Evolutionary conservation across 2,329 filamentous ascomycete species (phyloP).

Genomic region (Triangularia verruculosa): DNA sequence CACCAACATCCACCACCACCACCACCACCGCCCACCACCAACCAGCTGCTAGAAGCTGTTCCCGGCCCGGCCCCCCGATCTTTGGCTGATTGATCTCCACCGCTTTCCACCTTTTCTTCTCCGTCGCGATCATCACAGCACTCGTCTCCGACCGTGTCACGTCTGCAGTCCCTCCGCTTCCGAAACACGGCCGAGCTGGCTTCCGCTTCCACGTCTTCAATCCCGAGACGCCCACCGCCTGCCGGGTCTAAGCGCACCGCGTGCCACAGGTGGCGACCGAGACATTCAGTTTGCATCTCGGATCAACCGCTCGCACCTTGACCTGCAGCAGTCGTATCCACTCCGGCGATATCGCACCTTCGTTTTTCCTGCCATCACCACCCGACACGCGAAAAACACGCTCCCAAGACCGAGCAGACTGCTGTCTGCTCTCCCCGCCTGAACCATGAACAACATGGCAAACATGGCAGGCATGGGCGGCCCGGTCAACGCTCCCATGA

Average conservation of each 20-base stretch:
- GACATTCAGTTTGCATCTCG: constrained; percentile 8
- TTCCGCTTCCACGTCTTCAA: neutral
- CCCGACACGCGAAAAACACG: neutral
- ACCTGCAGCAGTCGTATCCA: neutral
- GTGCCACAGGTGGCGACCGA: constrained; percentile 26
- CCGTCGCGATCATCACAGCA: neutral
- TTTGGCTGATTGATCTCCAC: neutral
- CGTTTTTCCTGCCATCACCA: neutral
- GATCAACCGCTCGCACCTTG: constrained; percentile 1
- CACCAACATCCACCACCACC: constrained; percentile 7
- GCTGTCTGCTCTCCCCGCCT: constrained; percentile 36
- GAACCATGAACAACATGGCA: constrained; percentile 58
- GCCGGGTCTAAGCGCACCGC: constrained; percentile 20
- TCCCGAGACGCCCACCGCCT: constrained; percentile 15
- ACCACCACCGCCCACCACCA: constrained; percentile 3
- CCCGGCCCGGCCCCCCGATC: neutral
- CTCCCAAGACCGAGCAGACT: constrained; percentile 33
- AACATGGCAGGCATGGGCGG: constrained; percentile 68
- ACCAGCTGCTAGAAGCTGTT: constrained; percentile 6
- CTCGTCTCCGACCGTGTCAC: neutral
- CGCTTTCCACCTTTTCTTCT: neutral
- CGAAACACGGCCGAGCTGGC: constrained; percentile 10
- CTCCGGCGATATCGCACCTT: neutral
- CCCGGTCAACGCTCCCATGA: constrained; percentile 60
- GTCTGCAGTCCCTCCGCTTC: neutral